phyloP scores from a whole-genome alignment of 805 yeast genomes.

The Kuraishia cidri region DNA sequence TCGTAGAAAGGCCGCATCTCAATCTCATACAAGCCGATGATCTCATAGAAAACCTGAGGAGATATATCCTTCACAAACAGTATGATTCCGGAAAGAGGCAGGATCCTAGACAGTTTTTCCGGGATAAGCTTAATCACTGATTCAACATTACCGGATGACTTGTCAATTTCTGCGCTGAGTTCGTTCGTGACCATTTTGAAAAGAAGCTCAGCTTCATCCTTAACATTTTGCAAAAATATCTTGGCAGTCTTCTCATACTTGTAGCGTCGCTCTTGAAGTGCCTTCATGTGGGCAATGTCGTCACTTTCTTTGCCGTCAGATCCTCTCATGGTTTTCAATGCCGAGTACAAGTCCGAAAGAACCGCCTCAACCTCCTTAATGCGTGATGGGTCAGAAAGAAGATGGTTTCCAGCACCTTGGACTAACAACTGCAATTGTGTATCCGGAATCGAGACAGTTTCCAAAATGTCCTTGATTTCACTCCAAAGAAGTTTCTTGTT shows the following conservation, averaged over 20 bases:
- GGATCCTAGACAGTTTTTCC: constrained; percentile 24
- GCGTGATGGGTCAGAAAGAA: constrained; percentile 25
- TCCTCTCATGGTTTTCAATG: constrained; percentile 55
- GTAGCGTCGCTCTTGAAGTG: constrained; percentile 56
- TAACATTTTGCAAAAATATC: constrained; percentile 38
- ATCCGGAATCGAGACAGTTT: constrained; percentile 60
- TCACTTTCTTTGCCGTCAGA: constrained; percentile 27
- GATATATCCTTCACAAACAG: constrained; percentile 55
- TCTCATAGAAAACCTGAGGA: constrained; percentile 29
- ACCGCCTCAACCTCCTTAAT: constrained; percentile 42
- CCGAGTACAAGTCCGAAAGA: constrained; percentile 48
- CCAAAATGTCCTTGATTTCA: constrained; percentile 59
- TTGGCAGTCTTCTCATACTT: constrained; percentile 48
- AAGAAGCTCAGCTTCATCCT: constrained; percentile 14
- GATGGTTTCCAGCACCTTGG: constrained; percentile 36
- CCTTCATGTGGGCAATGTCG: constrained; percentile 56
- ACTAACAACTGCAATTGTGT: constrained; percentile 37
- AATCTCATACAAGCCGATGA: constrained; percentile 28
- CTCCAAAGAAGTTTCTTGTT: constrained; percentile 71
- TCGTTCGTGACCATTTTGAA: constrained; percentile 7
- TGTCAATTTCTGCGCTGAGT: constrained; percentile 14
- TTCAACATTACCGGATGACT: constrained; percentile 4
- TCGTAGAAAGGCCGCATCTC: constrained; percentile 18
- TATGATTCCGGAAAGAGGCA: constrained; percentile 38
- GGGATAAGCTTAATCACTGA: constrained; percentile 8